Base-by-base conservation (phyloP, 2,329 filamentous ascomycete genomes). In the Pleurostoma richardsiae region DNA sequence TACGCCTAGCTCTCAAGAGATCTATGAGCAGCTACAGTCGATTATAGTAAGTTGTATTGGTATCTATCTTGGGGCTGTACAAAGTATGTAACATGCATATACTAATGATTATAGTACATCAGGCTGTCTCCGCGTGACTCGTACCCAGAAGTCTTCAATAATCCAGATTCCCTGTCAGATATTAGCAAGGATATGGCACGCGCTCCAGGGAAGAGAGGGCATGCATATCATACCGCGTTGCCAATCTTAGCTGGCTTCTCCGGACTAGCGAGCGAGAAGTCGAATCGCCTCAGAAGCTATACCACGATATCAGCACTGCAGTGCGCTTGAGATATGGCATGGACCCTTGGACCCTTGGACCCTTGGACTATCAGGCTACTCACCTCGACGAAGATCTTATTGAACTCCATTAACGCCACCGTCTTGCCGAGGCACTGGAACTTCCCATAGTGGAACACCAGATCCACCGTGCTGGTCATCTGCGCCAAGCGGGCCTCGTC, bases 311-410 rank as follows among this genome's bases (percentile, higher is more conserved):
- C 19, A 19, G 19, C 19, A 19, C 19, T 19, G 19, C 19, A 19
- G 19, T 19, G 19, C 19, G 19, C 19, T 19, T 19, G 19, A 19
- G 19, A 19, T 19, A 19, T 19, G 19, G 19, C 19, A 19, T 19
- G 19, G 19, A 19, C 2, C 19, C 19, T 19, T 19, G 19, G 19
- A 19, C 19, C 19, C 19, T 19, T 19, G 19, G 19, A 19, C 19
- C 19, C 19, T 19, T 19, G 19, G 19, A 19, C 19, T 19, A 19
- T 19, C 19, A 19, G 19, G 19, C 19, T 19, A 19, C 19, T 19
- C 19, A 73, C 69, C 64, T 72, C 67, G 39, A 70, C 61, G 44
- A 71, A 56, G 4, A 64, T 53, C 54, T 73, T 73, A 49, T 68
- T 63, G 40, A 72, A 47, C 56, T 72, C 68, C 53, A 72, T 65